A percentile compares a stretch with the other conserved stretches of the same genome.
phyloP scores from a whole-genome alignment of 1,284 basidiomycete genomes.

The Trametes pubescens region DNA sequence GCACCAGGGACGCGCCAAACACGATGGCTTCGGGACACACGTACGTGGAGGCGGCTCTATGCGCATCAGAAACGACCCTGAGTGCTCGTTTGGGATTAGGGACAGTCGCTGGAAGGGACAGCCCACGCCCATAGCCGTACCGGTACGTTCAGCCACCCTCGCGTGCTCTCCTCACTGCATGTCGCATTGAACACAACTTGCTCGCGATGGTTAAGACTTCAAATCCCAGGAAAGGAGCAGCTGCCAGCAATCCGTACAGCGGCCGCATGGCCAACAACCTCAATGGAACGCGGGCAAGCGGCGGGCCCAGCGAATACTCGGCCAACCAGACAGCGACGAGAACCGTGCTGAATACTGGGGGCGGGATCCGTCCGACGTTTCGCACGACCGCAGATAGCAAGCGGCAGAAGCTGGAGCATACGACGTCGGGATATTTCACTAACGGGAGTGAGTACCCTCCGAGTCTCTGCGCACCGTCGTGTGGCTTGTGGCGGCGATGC shows the following conservation, averaged over 20 bases:
- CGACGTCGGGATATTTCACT: conserved; percentile 8
- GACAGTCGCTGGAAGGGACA: background rate
- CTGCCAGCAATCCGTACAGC: background rate
- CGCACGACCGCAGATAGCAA: conserved; percentile 8
- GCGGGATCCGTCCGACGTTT: background rate
- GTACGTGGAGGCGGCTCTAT: conserved; percentile 6
- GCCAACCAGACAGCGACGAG: conserved; percentile 14
- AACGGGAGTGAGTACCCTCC: conserved; percentile 21
- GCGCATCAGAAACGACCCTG: background rate
- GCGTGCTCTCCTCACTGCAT: background rate
- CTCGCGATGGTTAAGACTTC: background rate
- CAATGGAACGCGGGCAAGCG: background rate
- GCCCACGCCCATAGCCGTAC: conserved; percentile 5
- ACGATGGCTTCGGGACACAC: background rate
- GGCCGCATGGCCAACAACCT: conserved; percentile 1
- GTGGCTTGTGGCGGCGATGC: conserved; percentile 1
- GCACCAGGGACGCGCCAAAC: conserved; percentile 12
- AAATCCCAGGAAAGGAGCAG: background rate
- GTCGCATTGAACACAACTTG: background rate
- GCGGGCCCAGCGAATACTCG: background rate
- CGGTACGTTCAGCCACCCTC: conserved; percentile 18
- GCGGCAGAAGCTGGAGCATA: conserved; percentile 14
- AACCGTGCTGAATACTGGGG: conserved; percentile 9
- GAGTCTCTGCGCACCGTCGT: background rate
- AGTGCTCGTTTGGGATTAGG: background rate